These are phyloP conservation scores for Calonectria crousiana DNA, from an alignment of 2,329 filamentous ascomycete genomes.

Conservation along the genomic window DNA sequence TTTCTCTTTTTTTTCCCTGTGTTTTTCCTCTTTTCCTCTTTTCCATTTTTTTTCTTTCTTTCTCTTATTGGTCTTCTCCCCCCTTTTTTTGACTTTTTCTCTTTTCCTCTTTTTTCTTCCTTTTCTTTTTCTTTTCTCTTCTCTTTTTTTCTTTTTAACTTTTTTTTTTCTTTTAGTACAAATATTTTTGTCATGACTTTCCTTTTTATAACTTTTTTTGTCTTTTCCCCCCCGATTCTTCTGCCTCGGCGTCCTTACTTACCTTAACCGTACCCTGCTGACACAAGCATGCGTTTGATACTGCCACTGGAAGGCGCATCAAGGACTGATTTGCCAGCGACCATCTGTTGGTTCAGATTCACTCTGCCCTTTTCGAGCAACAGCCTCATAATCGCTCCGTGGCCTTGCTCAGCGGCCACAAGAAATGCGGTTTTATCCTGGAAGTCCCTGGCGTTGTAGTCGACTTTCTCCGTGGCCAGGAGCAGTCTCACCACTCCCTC, in stretches of 20 bases:
- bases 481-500: not conserved
- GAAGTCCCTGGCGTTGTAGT: not conserved
- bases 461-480: not conserved
- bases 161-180: not conserved
- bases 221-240: not conserved
- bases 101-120: not conserved
- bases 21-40: too few relatives aligned
- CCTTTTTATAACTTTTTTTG: not conserved
- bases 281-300: not conserved
- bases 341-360: not conserved
- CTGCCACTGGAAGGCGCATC: not conserved
- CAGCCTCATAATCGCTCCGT: not conserved
- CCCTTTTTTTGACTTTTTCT: too few relatives aligned
- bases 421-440: not conserved
- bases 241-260: not conserved
- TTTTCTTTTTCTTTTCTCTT: not conserved
- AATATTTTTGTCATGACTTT: not conserved
- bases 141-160: not conserved
- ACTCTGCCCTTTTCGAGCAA: not conserved
- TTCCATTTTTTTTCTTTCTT: not conserved
- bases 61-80: not conserved
- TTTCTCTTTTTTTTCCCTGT: too few relatives aligned
- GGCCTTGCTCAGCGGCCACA: not conserved
- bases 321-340: not conserved
- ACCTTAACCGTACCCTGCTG: not conserved